Conservation (phyloP, 345 rosid species). For the Erodium maritimum region DNA sequence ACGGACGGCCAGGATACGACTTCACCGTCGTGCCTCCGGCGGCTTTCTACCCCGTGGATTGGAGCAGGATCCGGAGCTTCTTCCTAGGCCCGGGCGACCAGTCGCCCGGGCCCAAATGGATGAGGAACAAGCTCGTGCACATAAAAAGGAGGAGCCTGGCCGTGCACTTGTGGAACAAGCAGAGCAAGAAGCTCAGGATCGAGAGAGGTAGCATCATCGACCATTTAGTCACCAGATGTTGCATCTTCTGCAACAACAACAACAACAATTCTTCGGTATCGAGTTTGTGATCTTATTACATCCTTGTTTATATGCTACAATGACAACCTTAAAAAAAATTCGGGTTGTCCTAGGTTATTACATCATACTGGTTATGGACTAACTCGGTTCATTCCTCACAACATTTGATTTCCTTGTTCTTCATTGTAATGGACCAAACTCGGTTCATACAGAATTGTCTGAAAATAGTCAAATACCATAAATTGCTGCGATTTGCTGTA, state of each 20-base stretch:
- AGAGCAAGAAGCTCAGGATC: slow-evolving; percentile 45
- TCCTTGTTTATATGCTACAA: too few relatives aligned
- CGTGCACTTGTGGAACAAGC: slow-evolving; percentile 83
- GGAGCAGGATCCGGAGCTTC: slow-evolving; percentile 52
- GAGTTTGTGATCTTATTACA: too few relatives aligned
- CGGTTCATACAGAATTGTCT: too few relatives aligned
- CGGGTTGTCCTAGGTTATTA: too few relatives aligned
- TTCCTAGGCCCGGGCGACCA: slow-evolving; percentile 32
- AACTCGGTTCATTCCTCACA: not conserved
- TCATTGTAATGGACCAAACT: too few relatives aligned
- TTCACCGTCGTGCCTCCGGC: slow-evolving; percentile 63
- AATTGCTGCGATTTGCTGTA: not conserved
- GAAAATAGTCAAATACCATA: too few relatives aligned
- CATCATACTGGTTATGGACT: not conserved
- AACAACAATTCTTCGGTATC: slow-evolving; percentile 22
- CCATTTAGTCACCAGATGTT: slow-evolving; percentile 36
- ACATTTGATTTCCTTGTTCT: too few relatives aligned
- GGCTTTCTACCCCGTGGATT: slow-evolving; percentile 80
- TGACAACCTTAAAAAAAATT: too few relatives aligned
- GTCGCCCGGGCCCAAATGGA: slow-evolving; percentile 37
- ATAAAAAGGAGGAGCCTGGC: slow-evolving; percentile 41
- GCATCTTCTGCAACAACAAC: slow-evolving; percentile 57
- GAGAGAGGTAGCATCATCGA: slow-evolving; percentile 60
- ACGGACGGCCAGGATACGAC: slow-evolving; percentile 23
- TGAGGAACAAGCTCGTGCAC: slow-evolving; percentile 28